A percentile compares a stretch with the other conserved stretches of the same genome.
phyloP scores from a whole-genome alignment of 225 moss, liverwort and hornwort genomes.

The Pseudisothecium myosuroides region DNA sequence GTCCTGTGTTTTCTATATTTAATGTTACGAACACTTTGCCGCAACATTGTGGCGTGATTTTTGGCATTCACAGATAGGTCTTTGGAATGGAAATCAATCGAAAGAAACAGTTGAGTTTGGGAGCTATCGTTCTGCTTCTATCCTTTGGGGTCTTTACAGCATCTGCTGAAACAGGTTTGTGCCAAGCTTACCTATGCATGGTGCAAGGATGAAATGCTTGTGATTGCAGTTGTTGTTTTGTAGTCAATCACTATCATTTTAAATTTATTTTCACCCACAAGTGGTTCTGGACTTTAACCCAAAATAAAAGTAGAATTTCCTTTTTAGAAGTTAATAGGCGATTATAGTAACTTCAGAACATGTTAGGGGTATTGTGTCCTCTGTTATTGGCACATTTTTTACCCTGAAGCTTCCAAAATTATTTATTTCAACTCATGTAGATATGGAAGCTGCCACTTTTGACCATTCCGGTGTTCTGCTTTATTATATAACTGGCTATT shows the following conservation, averaged over 20 bases:
- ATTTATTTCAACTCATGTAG: neutral
- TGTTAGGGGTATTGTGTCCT: neutral
- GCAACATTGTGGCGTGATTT: neutral
- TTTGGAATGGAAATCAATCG: slow-evolving; percentile 29
- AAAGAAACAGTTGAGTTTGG: neutral
- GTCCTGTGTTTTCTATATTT: neutral
- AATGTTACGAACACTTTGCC: neutral
- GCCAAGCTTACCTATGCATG: neutral
- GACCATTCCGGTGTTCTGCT: neutral
- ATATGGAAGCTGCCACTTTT: neutral
- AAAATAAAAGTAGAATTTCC: neutral
- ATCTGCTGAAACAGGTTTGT: slow-evolving; percentile 12
- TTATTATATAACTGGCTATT: neutral
- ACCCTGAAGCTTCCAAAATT: neutral
- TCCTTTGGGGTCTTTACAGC: neutral
- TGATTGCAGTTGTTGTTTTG: neutral
- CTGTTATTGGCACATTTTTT: neutral
- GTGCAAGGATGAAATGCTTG: neutral
- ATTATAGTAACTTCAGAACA: neutral
- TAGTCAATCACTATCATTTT: neutral
- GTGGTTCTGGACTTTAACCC: neutral
- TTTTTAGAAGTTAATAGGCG: neutral
- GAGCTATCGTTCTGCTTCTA: slow-evolving; percentile 1
- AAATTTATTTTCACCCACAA: neutral
- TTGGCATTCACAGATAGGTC: neutral